Conservation (phyloP, 352 stramenopile species). For the Phytopythium cucurbitacearum region DNA sequence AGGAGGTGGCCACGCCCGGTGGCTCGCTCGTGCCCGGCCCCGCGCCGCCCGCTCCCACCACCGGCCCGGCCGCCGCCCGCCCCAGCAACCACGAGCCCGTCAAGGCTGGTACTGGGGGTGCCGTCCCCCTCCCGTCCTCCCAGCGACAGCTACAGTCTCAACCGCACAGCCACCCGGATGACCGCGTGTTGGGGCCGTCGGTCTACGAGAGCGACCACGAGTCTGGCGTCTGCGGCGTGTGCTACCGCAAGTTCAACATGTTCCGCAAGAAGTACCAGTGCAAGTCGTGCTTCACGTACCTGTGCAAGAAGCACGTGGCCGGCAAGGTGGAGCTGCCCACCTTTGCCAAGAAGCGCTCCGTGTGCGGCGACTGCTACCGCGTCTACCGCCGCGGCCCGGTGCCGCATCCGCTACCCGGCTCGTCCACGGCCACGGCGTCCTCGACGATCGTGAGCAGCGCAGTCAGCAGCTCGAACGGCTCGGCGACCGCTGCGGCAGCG, state of each 20-base stretch:
- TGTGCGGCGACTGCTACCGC: conserved; percentile 75
- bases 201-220: conserved; percentile 50
- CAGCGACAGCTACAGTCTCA: neutral
- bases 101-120: neutral
- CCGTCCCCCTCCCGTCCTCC: neutral
- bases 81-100: neutral
- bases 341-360: conserved; percentile 63
- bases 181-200: conserved; percentile 20
- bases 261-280: conserved; percentile 87
- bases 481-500: conserved; percentile 2
- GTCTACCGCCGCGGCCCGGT: conserved; percentile 55
- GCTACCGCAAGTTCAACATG: conserved; percentile 84
- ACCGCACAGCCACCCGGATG: conserved; percentile 5
- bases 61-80: neutral
- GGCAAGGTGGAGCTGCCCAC: conserved; percentile 58
- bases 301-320: conserved; percentile 81
- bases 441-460: conserved; percentile 19
- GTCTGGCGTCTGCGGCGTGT: conserved; percentile 65
- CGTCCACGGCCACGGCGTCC: conserved; percentile 6
- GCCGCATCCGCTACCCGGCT: conserved; percentile 20
- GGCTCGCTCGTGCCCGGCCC: neutral
- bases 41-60: neutral
- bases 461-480: conserved; percentile 8
- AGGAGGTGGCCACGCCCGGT: conserved; percentile 2
- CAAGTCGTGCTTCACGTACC: conserved; percentile 70